phyloP scores from a whole-genome alignment of 1,284 basidiomycete species.

The Vanrija sp. region DNA sequence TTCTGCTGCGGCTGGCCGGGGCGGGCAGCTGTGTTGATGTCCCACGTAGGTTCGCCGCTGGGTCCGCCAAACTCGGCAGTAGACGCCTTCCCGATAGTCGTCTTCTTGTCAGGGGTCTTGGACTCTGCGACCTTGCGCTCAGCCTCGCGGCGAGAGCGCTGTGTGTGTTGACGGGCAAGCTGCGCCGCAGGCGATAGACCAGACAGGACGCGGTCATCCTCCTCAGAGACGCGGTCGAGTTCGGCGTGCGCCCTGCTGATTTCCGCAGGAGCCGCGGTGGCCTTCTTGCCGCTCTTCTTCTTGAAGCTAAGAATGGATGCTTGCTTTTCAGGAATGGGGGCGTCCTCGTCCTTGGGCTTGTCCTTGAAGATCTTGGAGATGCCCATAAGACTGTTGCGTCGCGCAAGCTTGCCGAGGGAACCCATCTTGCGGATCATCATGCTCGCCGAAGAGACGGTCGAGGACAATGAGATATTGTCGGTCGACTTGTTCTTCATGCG shows the following conservation, averaged over 20 bases:
- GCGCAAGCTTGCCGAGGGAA: slow-evolving; percentile 83
- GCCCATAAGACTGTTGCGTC: slow-evolving; percentile 79
- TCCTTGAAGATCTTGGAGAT: slow-evolving; percentile 95
- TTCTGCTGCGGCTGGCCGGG: slow-evolving; percentile 7
- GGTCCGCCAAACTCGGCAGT: slow-evolving; percentile 3
- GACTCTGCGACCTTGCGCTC: slow-evolving; percentile 32
- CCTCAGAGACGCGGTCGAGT: slow-evolving; percentile 61
- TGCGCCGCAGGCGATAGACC: slow-evolving; percentile 90
- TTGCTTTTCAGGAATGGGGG: slow-evolving; percentile 47
- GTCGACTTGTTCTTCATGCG: slow-evolving; percentile 90
- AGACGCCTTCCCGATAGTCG: not conserved
- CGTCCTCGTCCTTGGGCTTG: slow-evolving; percentile 63
- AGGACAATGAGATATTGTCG: slow-evolving; percentile 94
- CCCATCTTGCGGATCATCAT: slow-evolving; percentile 98
- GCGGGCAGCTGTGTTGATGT: slow-evolving; percentile 68
- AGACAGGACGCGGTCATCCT: slow-evolving; percentile 57
- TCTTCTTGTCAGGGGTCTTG: not conserved
- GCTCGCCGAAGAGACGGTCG: slow-evolving; percentile 92
- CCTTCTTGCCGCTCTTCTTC: slow-evolving; percentile 47
- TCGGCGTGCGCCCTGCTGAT: slow-evolving; percentile 83
- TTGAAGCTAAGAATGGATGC: slow-evolving; percentile 41
- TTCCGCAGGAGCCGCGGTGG: slow-evolving; percentile 63
- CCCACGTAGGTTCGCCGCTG: slow-evolving; percentile 58
- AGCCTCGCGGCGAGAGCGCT: slow-evolving; percentile 64
- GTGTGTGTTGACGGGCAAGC: slow-evolving; percentile 80